Evolutionary conservation across 176 grass and related monocot genomes (phyloP), one percentile per base, ranked within the genome.

Genomic region (bread wheat (Triticum aestivum)): DNA sequence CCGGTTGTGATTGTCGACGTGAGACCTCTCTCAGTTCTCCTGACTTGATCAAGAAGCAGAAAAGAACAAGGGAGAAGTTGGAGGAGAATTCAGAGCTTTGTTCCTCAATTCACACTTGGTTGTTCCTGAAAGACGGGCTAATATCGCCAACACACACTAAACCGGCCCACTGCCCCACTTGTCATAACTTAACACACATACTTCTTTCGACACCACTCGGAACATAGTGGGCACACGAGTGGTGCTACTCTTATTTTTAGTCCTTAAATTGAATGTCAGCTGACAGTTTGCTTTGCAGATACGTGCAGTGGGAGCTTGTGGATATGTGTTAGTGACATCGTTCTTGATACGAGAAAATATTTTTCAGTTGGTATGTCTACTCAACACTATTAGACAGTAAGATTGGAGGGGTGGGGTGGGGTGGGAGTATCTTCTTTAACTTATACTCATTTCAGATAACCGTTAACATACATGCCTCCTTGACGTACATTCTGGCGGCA

Each of bases 301-400:
- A 42, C 96, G 93, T 76, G 91, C 91, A 29, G 21, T 91, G 64
- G 96, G 96, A 89, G 93, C 91, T 79, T 88, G 91, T 51, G 96
- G 96, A 61, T 98, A 95, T 74, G 96, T 98, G 78, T 91, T 98
- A 52, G 54, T 98, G 52, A 89, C 93, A 37, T 98, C 96, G 2
- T 95, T 98, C 82, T 62, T 98, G 64, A 98, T 94, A 88, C 89
- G 93, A 90, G 92, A 98, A 63, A 96, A 98, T 73, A 98, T 98
- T 84, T 93, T 98, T 75, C 87, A 88, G 61, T 39, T 98, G 96
- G 96, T 98, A 98, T 45, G n/a, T 24, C 34, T 71, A 59, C 54
- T 59, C 18, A 59, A 21, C 51, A 6, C 51, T 54, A 54, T 54
- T 54, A 44, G 42, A 44, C 42, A 44, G 42, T 44, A 44, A 3